A percentile compares a stretch with the other conserved stretches of the same genome.
phyloP scores from a whole-genome alignment of 768 basidiomycete genomes.

The Rhodocollybia butyracea region DNA sequence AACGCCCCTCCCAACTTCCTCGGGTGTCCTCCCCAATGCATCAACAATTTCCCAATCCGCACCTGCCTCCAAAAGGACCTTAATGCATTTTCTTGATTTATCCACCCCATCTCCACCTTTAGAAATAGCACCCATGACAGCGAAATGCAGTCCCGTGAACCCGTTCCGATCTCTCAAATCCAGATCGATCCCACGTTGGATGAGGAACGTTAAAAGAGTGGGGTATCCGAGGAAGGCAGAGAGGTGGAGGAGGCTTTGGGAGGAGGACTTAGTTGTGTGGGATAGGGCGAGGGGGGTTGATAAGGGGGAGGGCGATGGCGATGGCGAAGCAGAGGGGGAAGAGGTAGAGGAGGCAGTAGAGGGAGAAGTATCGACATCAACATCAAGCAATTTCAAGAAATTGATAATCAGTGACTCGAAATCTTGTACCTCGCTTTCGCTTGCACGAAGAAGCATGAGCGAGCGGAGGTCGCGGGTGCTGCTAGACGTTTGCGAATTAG shows the following conservation, averaged over 20 bases:
- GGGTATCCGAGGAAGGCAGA: conserved; percentile 77
- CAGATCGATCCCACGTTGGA: conserved; percentile 69
- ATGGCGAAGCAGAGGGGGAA: no score
- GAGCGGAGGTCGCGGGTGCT: conserved; percentile 48
- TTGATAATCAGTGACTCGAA: conserved; percentile 79
- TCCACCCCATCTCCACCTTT: no score
- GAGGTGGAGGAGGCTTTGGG: conserved; percentile 82
- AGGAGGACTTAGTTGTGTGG: no score
- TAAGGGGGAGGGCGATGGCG: no score
- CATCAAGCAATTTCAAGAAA: conserved; percentile 77
- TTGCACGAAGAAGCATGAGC: conserved; percentile 51
- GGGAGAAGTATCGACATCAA: conserved; percentile 44
- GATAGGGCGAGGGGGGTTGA: no score
- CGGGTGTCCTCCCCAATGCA: conserved; percentile 63
- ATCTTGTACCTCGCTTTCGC: conserved; percentile 53
- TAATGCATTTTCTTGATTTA: conserved; percentile 61
- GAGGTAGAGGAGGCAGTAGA: conserved; percentile 40
- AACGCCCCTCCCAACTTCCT: conserved; percentile 42
- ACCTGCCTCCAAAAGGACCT: conserved; percentile 70
- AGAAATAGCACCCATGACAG: conserved; percentile 65
- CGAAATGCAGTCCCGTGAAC: conserved; percentile 86
- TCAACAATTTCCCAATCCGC: conserved; percentile 80
- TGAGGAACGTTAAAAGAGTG: conserved; percentile 66
- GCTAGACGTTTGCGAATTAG: conserved; percentile 49
- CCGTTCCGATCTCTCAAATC: conserved; percentile 89